phyloP scores from a whole-genome alignment of 2,329 filamentous ascomycete genomes.

The Colletotrichum cereale region DNA sequence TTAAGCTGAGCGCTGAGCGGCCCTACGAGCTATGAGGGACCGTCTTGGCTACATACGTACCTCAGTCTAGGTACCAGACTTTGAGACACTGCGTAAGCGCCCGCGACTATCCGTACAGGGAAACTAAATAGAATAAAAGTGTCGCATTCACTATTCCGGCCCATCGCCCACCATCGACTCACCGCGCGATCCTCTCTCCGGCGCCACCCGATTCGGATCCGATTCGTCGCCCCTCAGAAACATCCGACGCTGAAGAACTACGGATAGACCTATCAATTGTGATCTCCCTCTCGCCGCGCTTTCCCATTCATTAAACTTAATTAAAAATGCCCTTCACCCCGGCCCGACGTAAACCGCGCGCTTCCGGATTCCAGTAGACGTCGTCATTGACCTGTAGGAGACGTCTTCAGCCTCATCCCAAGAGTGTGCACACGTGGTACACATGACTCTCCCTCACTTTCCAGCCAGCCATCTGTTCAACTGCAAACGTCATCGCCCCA shows the following conservation, averaged over 20 bases:
- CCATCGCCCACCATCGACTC: neutral
- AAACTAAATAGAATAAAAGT: no score
- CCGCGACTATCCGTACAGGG: neutral
- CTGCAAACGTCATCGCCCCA: neutral
- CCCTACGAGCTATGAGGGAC: no score
- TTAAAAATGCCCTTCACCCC: neutral
- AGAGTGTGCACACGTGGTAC: neutral
- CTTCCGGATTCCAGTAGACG: neutral
- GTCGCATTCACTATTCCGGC: neutral
- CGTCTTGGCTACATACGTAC: no score
- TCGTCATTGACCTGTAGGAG: neutral
- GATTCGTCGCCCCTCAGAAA: neutral
- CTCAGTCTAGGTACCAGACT: no score
- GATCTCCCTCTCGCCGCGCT: neutral
- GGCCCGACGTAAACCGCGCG: neutral
- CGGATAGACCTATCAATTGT: no score
- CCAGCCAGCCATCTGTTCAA: neutral
- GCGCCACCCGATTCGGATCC: neutral
- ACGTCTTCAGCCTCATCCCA: constrained; percentile 2
- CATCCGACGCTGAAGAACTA: neutral
- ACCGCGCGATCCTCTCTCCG: constrained; percentile 6
- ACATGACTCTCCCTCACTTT: neutral
- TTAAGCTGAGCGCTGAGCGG: no score
- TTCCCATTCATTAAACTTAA: neutral
- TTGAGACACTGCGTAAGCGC: constrained; percentile 9